A percentile compares a stretch with the other conserved stretches of the same genome.
phyloP scores from a whole-genome alignment of 352 stramenopile genomes.

The Phytophthora melonis region DNA sequence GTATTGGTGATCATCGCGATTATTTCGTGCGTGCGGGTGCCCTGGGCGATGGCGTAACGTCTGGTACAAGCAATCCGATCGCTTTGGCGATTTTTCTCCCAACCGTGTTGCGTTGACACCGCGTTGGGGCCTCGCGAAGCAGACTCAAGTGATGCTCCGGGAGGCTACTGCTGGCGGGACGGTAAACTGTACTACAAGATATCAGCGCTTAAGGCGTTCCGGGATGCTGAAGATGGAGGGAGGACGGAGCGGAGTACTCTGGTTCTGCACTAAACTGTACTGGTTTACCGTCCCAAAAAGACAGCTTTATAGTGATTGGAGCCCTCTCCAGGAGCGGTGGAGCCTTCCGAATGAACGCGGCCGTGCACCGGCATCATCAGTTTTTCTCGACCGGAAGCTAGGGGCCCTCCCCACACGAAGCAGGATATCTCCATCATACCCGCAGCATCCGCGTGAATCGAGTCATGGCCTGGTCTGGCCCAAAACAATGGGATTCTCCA shows the following conservation, averaged over 20 bases:
- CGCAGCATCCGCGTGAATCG: not conserved
- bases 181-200: slow-evolving; percentile 5
- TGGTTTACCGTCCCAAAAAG: slow-evolving; percentile 2
- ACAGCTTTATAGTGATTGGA: slow-evolving; percentile 15
- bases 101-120: slow-evolving; percentile 1
- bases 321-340: not conserved
- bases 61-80: slow-evolving; percentile 15
- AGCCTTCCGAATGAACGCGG: slow-evolving; percentile 4
- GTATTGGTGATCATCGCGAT: not conserved
- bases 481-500: not conserved
- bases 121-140: slow-evolving; percentile 7
- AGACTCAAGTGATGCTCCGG: slow-evolving; percentile 9
- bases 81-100: not conserved
- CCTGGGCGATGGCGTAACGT: not conserved
- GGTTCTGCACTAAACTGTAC: slow-evolving; percentile 6
- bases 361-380: no score
- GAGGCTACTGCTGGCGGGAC: not conserved
- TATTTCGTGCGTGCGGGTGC: slow-evolving; percentile 1
- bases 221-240: slow-evolving; percentile 9
- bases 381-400: slow-evolving; percentile 6
- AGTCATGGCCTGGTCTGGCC: slow-evolving; percentile 8
- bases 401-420: not conserved
- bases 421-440: not conserved
- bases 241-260: slow-evolving; percentile 5
- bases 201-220: slow-evolving; percentile 3